phyloP scores from a whole-genome alignment of 1,139 yeast species.

The Diutina pseudorugosa region DNA sequence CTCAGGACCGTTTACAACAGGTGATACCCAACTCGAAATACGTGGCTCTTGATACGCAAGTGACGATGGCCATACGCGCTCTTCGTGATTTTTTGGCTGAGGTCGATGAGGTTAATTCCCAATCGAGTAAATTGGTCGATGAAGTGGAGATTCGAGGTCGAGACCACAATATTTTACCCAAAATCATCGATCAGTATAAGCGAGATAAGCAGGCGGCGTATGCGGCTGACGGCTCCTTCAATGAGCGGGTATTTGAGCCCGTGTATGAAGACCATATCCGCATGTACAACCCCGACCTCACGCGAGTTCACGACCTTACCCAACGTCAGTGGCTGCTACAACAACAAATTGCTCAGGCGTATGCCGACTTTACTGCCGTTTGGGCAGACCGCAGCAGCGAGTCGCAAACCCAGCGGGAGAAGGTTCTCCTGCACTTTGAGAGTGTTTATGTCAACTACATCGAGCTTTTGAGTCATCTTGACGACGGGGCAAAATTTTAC shows the following conservation, averaged over 20 bases:
- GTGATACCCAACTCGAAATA: background rate
- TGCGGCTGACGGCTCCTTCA: conserved; percentile 12
- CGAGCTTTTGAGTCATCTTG: conserved; percentile 47
- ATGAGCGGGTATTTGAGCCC: conserved; percentile 19
- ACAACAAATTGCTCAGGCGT: conserved; percentile 27
- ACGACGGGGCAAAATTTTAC: conserved; percentile 65
- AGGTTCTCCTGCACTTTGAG: conserved; percentile 43
- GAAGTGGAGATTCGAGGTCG: conserved; percentile 32
- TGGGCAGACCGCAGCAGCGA: conserved; percentile 11
- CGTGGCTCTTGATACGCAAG: background rate
- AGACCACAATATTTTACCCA: conserved; percentile 39
- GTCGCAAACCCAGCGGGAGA: conserved; percentile 27
- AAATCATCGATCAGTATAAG: conserved; percentile 28
- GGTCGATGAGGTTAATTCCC: conserved; percentile 15
- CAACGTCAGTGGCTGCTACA: conserved; percentile 32
- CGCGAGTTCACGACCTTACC: conserved; percentile 24
- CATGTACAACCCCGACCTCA: conserved; percentile 28
- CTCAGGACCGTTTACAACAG: background rate
- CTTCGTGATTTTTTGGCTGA: conserved; percentile 27
- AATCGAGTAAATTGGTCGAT: conserved; percentile 28
- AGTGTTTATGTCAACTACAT: conserved; percentile 38
- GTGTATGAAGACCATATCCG: conserved; percentile 26
- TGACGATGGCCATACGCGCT: conserved; percentile 18
- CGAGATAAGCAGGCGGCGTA: conserved; percentile 11
- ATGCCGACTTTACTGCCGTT: conserved; percentile 19